Percentiles rank a stretch among this genome's conserved stretches.
These are phyloP conservation scores for Primulina huaijiensis DNA, from an alignment of 257 asterid genomes.

Conservation along the genomic window DNA sequence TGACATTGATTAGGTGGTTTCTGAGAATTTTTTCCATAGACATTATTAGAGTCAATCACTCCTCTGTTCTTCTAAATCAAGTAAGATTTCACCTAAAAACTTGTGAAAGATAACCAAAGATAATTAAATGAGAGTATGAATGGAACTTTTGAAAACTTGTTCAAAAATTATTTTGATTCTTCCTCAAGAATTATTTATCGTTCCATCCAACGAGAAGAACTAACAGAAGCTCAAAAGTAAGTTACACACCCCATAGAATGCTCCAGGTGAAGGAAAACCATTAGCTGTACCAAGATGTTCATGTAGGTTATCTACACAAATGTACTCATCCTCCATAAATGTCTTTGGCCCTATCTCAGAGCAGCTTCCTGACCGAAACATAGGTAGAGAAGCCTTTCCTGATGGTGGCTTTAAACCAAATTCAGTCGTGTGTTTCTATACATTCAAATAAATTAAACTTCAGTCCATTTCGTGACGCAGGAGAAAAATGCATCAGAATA, in stretches of 20 bases:
- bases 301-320: conserved; percentile 68
- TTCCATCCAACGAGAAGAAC: not conserved
- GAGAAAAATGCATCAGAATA: conserved; percentile 4
- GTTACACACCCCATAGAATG: conserved; percentile 79
- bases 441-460: conserved; percentile 20
- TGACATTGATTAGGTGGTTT: not conserved
- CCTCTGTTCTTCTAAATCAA: too few relatives aligned
- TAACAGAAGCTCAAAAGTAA: conserved; percentile 19
- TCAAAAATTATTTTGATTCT: not conserved
- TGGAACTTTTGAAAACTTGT: not conserved
- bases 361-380: conserved; percentile 75
- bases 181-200: too few relatives aligned
- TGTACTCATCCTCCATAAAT: conserved; percentile 78
- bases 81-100: not conserved
- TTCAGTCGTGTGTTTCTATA: conserved; percentile 43
- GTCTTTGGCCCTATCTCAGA: conserved; percentile 83
- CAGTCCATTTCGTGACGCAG: conserved; percentile 1
- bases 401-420: conserved; percentile 40
- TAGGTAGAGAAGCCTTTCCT: conserved; percentile 50
- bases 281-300: conserved; percentile 44
- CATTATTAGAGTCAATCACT: not conserved
- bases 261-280: conserved; percentile 53
- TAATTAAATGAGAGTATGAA: not conserved
- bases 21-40: not conserved
- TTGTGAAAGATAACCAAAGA: not conserved